Base-by-base conservation (phyloP, 2,329 filamentous ascomycete species). In the Sordariomycetes sp. region DNA sequence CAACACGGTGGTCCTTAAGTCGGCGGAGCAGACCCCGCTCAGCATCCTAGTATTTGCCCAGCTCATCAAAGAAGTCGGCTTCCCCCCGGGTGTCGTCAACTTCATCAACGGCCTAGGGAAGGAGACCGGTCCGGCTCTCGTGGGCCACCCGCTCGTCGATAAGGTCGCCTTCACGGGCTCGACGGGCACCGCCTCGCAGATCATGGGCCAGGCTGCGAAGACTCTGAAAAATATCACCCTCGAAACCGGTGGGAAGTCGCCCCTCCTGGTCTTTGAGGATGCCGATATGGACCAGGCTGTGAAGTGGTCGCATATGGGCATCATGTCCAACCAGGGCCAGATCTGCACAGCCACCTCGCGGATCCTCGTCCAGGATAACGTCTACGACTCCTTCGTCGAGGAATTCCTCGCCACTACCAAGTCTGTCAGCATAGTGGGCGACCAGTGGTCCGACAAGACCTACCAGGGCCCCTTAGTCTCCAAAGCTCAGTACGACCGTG, bases 151-250 rank as follows among this genome's bases (percentile, higher is more conserved):
- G 6, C 74, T 76, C 42, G 77, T 90, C 28, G 81, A 86, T 64
- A 90, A 89, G 71, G 75, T 90, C 57, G 84, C 86, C 0, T 90
- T 90, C 62, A 90, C 87, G 0, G 87, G 87, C 48, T 85, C 80
- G 13, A 87, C 84, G 0, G 73, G 72, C 0, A 87, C 85, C 0
- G 87, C 82, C 1, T 77, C 79, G 32, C 74, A 81, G 61, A 85
- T 89, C 59, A 86, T 88, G 81, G 83, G 83, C 63, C 74, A 78
- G 67, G 84, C 86, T 0, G 75, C 81, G 1, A 71, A 76, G 0
- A 86, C 72, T 12, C 68, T 80, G 63, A 83, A 83, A 68, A 80
- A 79, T 63, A 75, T 83, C 50, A 81, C 78, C 1, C 70, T 82
- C 10, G 80, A 84, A 65, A 76, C 78, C 3, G 82, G 81, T 39